Evolutionary conservation across 176 grass and related monocot genomes (phyloP).

Genomic region (barley (Hordeum vulgare)): MorexV3_pseudomolecules_assembly NC_058520.1:22909898-22910397

Average conservation of each 20-base stretch:
- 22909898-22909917: too few species aligned
- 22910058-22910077: too few species aligned
- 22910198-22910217: background rate
- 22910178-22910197: background rate
- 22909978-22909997: background rate
- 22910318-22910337: background rate
- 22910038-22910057: slow-evolving; percentile 9
- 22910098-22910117: background rate
- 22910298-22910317: background rate
- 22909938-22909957: background rate
- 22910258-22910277: too few species aligned
- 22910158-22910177: background rate
- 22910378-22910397: background rate
- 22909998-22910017: background rate
- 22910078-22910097: background rate
- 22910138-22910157: background rate
- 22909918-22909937: too few species aligned
- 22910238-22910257: too few species aligned
- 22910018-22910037: slow-evolving; percentile 13
- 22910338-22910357: background rate
- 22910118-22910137: too few species aligned
- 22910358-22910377: background rate
- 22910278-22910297: too few species aligned
- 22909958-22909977: background rate
- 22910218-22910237: background rate